These are phyloP conservation scores for Lavandula angustifolia DNA, from an alignment of 257 asterid species.

Conservation along the genomic window DNA sequence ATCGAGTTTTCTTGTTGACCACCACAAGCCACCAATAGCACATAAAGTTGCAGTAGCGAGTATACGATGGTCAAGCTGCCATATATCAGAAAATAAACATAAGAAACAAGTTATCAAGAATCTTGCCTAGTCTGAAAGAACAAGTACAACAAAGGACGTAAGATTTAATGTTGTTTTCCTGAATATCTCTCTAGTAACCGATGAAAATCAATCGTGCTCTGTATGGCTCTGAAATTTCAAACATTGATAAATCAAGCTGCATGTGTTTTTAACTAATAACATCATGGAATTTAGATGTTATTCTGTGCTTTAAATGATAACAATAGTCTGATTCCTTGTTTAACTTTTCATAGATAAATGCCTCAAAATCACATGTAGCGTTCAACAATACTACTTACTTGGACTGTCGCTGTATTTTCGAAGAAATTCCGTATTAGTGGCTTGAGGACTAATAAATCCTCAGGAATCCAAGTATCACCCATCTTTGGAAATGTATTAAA, in stretches of 20 bases:
- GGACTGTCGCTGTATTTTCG: slow-evolving; percentile 87
- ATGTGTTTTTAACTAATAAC: neutral
- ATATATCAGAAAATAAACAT: slow-evolving; percentile 18
- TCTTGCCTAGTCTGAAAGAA: slow-evolving; percentile 11
- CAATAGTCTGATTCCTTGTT: neutral
- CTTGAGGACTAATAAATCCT: slow-evolving; percentile 65
- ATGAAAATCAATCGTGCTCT: neutral
- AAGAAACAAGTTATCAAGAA: slow-evolving; percentile 17
- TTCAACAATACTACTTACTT: slow-evolving; percentile 49
- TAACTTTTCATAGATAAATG: neutral
- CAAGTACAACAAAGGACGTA: neutral
- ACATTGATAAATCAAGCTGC: neutral
- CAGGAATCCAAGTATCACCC: slow-evolving; percentile 94
- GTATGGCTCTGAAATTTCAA: neutral
- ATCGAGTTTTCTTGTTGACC: slow-evolving; percentile 67
- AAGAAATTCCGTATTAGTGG: slow-evolving; percentile 86
- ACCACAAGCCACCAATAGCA: slow-evolving; percentile 77
- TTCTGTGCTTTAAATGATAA: neutral
- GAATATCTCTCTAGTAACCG: neutral
- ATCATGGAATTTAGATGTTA: neutral
- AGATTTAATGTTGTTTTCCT: neutral
- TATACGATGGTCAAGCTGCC: slow-evolving; percentile 86
- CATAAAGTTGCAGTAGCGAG: slow-evolving; percentile 86
- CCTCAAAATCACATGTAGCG: slow-evolving; percentile 16
- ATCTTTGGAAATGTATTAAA: slow-evolving; percentile 93